These are phyloP conservation scores for Ulota crispa DNA, from an alignment of 225 moss, liverwort and hornwort genomes.

Conservation along the genomic window DNA sequence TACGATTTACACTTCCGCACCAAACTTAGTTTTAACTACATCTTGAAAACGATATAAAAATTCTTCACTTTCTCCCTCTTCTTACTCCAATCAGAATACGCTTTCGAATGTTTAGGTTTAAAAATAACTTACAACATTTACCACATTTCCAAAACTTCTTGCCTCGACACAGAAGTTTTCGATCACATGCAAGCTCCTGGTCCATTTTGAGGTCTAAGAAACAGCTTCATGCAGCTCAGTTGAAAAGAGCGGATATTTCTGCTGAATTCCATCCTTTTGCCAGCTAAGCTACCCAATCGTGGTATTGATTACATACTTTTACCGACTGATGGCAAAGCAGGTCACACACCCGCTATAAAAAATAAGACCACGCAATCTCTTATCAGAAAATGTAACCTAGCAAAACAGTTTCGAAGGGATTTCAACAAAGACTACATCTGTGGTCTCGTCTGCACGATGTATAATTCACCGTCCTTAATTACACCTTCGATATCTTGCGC, in stretches of 20 bases:
- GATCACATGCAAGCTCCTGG: background rate
- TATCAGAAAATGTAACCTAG: background rate
- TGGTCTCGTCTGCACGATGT: slow-evolving; percentile 91
- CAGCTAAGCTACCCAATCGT: background rate
- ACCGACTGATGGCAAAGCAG: background rate
- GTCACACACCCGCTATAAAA: background rate
- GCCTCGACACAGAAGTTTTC: background rate
- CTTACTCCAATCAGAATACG: background rate
- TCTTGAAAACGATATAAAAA: no score
- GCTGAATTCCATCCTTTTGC: background rate
- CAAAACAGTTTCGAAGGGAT: background rate
- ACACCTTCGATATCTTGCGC: slow-evolving; percentile 98
- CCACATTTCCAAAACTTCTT: background rate
- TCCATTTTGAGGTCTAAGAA: background rate
- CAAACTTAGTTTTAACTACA: no score
- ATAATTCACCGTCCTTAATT: slow-evolving; percentile 78
- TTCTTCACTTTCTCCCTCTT: no score
- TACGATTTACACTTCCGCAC: no score
- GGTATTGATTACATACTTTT: slow-evolving; percentile 2
- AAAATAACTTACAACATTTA: background rate
- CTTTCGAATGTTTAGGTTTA: background rate
- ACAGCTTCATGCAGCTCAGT: background rate
- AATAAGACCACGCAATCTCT: background rate
- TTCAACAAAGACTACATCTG: slow-evolving; percentile 24
- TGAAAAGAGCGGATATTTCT: background rate